A percentile compares a stretch with the other conserved stretches of the same genome.
Conservation (phyloP, 2,329 filamentous ascomycete genomes). For the Verticillium tricorpus region DNA sequence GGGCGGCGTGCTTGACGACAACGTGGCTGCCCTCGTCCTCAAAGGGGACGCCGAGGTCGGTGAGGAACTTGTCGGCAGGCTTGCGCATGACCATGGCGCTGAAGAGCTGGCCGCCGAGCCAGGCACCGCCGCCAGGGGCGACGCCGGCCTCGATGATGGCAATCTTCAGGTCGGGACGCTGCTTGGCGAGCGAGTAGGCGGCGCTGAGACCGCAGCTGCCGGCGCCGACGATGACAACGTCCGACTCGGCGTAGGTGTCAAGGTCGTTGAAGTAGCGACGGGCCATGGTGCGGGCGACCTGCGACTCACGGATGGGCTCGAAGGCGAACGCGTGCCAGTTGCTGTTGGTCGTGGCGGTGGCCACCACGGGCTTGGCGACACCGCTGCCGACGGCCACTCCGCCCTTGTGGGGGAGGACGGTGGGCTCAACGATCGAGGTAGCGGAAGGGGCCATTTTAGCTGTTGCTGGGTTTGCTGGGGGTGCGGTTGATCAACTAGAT, state of each 20-base stretch:
- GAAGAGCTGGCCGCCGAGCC: slow-evolving; percentile 93
- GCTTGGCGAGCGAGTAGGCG: slow-evolving; percentile 78
- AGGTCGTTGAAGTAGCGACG: slow-evolving; percentile 89
- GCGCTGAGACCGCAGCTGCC: slow-evolving; percentile 83
- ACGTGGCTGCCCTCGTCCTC: slow-evolving; percentile 76
- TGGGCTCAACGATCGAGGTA: slow-evolving; percentile 30
- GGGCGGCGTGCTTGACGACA: slow-evolving; percentile 87
- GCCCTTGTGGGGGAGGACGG: slow-evolving; percentile 53
- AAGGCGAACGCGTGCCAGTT: slow-evolving; percentile 83
- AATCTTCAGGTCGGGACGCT: slow-evolving; percentile 85
- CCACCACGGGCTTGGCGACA: slow-evolving; percentile 26
- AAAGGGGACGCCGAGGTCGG: slow-evolving; percentile 75
- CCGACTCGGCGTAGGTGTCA: slow-evolving; percentile 83
- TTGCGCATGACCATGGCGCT: slow-evolving; percentile 94
- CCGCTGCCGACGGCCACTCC: slow-evolving; percentile 58
- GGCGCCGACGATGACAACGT: slow-evolving; percentile 89
- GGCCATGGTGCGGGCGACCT: slow-evolving; percentile 91
- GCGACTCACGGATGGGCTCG: slow-evolving; percentile 81
- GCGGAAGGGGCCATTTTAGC: slow-evolving; percentile 71
- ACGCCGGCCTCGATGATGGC: slow-evolving; percentile 87
- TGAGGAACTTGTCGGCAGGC: slow-evolving; percentile 80
- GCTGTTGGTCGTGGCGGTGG: slow-evolving; percentile 26
- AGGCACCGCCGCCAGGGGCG: slow-evolving; percentile 82
- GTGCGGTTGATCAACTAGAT: neutral
- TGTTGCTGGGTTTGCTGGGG: slow-evolving; percentile 20